A percentile compares a stretch with the other conserved stretches of the same genome.
Conservation (phyloP, 2,329 filamentous ascomycete species). For the Epichloe hybrida region DNA sequence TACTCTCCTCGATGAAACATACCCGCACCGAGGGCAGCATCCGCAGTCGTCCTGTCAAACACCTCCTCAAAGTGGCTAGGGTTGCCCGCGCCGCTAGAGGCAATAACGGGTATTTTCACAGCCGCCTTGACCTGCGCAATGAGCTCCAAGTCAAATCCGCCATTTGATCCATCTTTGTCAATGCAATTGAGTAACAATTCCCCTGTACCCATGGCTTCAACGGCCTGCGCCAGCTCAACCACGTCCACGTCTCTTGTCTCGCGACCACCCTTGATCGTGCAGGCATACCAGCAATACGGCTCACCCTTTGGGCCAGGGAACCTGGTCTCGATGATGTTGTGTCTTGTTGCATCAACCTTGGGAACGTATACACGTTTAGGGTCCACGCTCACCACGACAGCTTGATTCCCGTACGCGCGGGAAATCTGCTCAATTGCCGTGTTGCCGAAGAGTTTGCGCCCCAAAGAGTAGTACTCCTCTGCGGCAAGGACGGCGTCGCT, state of each 20-base stretch:
- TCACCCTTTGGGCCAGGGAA: conserved; percentile 64
- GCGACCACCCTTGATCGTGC: conserved; percentile 88
- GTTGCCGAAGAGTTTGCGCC: conserved; percentile 56
- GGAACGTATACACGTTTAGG: conserved; percentile 83
- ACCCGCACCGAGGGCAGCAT: conserved; percentile 86
- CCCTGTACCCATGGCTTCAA: conserved; percentile 90
- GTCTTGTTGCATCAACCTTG: conserved; percentile 55
- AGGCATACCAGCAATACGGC: conserved; percentile 87
- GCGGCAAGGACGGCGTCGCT: conserved; percentile 88
- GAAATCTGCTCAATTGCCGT: conserved; percentile 96
- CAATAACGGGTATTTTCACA: conserved; percentile 86
- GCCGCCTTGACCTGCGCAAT: conserved; percentile 78
- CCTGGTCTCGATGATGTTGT: conserved; percentile 57
- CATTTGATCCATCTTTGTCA: conserved; percentile 89
- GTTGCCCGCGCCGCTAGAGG: conserved; percentile 80
- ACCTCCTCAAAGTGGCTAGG: conserved; percentile 85
- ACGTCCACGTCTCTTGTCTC: conserved; percentile 93
- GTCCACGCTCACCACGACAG: conserved; percentile 90
- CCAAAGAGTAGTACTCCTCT: conserved; percentile 71
- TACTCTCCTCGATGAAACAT: conserved; percentile 98
- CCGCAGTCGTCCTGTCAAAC: conserved; percentile 71
- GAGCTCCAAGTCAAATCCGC: conserved; percentile 86
- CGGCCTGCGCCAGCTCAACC: conserved; percentile 71
- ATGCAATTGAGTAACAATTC: conserved; percentile 97
- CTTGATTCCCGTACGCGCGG: conserved; percentile 85